Conservation (phyloP, 805 yeast species). For the Nakazawaea peltata region DNA sequence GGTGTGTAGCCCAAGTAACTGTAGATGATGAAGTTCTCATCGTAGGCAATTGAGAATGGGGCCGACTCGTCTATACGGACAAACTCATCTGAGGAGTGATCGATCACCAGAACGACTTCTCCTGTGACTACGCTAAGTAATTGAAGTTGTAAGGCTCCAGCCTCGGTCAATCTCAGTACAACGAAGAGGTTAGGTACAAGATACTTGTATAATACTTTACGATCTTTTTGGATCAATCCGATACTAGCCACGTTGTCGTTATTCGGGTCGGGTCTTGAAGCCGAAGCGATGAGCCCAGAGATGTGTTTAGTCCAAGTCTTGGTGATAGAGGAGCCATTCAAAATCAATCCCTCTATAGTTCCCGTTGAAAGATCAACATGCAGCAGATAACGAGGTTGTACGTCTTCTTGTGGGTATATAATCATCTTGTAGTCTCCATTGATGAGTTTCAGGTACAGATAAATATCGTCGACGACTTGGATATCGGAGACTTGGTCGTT, state of each 20-base stretch:
- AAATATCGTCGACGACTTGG: no score
- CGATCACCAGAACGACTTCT: slow-evolving; percentile 36
- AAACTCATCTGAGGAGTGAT: slow-evolving; percentile 32
- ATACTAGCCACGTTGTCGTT: slow-evolving; percentile 42
- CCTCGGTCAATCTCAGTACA: no score
- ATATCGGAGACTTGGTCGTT: no score
- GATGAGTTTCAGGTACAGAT: no score
- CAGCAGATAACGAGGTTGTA: no score
- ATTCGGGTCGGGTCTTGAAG: slow-evolving; percentile 26
- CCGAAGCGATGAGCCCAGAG: no score
- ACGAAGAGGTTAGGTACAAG: slow-evolving; percentile 67
- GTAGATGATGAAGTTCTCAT: slow-evolving; percentile 80
- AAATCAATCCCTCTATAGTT: no score
- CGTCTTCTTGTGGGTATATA: no score
- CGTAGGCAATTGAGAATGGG: slow-evolving; percentile 48
- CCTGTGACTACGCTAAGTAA: slow-evolving; percentile 71
- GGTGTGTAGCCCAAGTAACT: slow-evolving; percentile 48
- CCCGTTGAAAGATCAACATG: no score
- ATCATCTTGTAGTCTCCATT: no score
- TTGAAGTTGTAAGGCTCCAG: slow-evolving; percentile 29
- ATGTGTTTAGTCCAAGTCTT: slow-evolving; percentile 17
- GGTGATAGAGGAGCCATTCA: no score
- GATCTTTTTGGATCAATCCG: slow-evolving; percentile 62
- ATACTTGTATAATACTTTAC: slow-evolving; percentile 77
- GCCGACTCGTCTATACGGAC: slow-evolving; percentile 30